Base-by-base conservation (phyloP, 1,284 basidiomycete genomes). In the Apiotrichum laibachii region DNA sequence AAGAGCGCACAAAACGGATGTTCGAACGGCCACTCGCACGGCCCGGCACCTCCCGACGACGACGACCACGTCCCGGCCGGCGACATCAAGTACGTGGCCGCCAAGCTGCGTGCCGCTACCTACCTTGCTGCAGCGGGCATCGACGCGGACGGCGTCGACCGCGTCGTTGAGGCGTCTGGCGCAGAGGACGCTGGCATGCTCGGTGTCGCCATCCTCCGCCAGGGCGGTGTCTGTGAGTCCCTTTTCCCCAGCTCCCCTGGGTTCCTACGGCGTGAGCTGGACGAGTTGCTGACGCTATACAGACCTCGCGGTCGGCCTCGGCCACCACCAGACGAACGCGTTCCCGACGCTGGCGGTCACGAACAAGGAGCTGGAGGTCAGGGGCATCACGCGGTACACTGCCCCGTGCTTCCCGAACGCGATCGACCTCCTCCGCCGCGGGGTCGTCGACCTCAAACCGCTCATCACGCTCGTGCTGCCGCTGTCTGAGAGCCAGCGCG, bases 301-400 rank as follows among this genome's bases (percentile, higher is more conserved):
- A 75, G 73, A 73, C 57, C 67, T 76, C 43, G 70, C 70, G 19
- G 72, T 77, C 22, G 75, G 75, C 16, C 65, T 77, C 0, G 67
- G 72, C 26, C 75, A 77, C 60, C 69, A 71, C 60, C 72, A 75
- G 59, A 77, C 75, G 8, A 69, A 69, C 55, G 42, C 52, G 16
- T 72, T 75, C 67, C 75, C 75, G 6, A 76, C 65, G n/a, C 53
- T 77, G 19, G 75, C 75, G 1, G 72, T 77, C 12, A 76, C 75
- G 33, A 76, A 76, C 63, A 93, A 92, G 79, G 90, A 95, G 76
- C 74, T 95, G 37, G 84, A 82, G 62, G 82, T 92, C 75, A 88
- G 87, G 68, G 91, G 75, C 34, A 68, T 77, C 60, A 77, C 75
- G 9, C 69, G 75, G 34, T 79, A 79, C 67, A 77, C 76, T 22